Evolutionary conservation across 495 filamentous ascomycete genomes (phyloP).

Genomic region (Podospora pseudocomata): DNA sequence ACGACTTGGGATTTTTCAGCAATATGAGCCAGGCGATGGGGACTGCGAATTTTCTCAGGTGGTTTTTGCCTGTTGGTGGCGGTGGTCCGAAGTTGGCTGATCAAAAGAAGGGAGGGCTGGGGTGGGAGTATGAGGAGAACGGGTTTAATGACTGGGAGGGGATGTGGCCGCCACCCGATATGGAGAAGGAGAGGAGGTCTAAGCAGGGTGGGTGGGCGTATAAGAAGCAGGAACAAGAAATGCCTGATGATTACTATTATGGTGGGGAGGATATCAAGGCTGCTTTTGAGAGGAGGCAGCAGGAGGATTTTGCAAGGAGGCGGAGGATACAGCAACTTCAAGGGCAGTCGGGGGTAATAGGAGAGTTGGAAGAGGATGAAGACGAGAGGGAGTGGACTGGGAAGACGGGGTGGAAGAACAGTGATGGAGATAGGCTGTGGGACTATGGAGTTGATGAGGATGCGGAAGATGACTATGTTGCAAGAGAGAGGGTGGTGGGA

Average conservation of each 20-base stretch:
- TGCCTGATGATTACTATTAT: slow-evolving; percentile 16
- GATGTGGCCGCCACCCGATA: slow-evolving; percentile 85
- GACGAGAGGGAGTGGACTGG: slow-evolving; percentile 36
- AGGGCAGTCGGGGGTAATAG: slow-evolving; percentile 29
- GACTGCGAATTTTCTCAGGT: slow-evolving; percentile 76
- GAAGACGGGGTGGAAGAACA: slow-evolving; percentile 64
- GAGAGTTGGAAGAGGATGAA: slow-evolving; percentile 44
- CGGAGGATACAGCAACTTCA: slow-evolving; percentile 28
- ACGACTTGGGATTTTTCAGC: slow-evolving; percentile 84
- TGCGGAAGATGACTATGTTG: slow-evolving; percentile 42
- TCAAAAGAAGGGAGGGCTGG: slow-evolving; percentile 32
- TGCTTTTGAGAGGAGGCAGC: slow-evolving; percentile 36
- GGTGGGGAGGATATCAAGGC: slow-evolving; percentile 30
- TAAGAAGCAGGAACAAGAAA: slow-evolving; percentile 12
- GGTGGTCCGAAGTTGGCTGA: slow-evolving; percentile 35
- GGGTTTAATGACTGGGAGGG: slow-evolving; percentile 70
- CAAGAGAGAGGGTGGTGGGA: slow-evolving; percentile 43
- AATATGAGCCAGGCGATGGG: slow-evolving; percentile 84
- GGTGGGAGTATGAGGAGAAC: slow-evolving; percentile 74
- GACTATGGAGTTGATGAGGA: slow-evolving; percentile 93
- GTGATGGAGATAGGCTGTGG: slow-evolving; percentile 76
- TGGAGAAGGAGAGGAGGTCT: slow-evolving; percentile 65
- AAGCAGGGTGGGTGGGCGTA: slow-evolving; percentile 34
- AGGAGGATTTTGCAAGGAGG: slow-evolving; percentile 44
- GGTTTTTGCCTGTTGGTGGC: slow-evolving; percentile 48